phyloP scores from a whole-genome alignment of 257 asterid species.

The Ballota nigra region DNA sequence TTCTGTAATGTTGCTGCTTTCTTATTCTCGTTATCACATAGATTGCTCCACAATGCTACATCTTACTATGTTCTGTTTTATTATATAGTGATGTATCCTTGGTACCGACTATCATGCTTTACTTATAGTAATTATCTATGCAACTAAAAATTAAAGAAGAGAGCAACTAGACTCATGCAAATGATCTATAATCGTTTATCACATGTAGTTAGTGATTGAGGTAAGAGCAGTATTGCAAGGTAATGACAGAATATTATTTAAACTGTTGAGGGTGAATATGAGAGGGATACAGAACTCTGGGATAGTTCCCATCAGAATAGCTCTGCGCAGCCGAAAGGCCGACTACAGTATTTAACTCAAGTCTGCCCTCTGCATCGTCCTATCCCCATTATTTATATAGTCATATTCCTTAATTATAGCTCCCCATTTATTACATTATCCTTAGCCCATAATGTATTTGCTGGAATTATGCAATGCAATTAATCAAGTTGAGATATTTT shows the following conservation, averaged over 20 bases:
- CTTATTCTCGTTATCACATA: background rate
- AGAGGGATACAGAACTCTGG: background rate
- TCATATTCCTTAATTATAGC: background rate
- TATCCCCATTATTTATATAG: background rate
- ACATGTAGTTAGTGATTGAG: background rate
- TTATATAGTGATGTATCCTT: background rate
- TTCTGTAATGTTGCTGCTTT: slow-evolving; percentile 9
- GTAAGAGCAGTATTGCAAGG: background rate
- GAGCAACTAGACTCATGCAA: background rate
- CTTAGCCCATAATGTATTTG: background rate
- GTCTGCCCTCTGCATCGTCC: background rate
- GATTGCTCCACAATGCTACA: background rate
- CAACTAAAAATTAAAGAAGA: background rate
- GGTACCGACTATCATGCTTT: background rate
- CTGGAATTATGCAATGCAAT: background rate
- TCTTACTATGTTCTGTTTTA: background rate
- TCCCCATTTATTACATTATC: background rate
- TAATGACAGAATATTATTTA: background rate
- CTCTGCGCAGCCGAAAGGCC: background rate
- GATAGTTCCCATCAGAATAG: background rate
- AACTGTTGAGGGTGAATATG: background rate
- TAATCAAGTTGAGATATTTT: background rate
- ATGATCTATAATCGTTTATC: background rate
- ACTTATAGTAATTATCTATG: background rate
- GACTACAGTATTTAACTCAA: background rate